Base-by-base conservation (phyloP, 139 green algal species). In the Chlamydomonas applanata region DNA sequence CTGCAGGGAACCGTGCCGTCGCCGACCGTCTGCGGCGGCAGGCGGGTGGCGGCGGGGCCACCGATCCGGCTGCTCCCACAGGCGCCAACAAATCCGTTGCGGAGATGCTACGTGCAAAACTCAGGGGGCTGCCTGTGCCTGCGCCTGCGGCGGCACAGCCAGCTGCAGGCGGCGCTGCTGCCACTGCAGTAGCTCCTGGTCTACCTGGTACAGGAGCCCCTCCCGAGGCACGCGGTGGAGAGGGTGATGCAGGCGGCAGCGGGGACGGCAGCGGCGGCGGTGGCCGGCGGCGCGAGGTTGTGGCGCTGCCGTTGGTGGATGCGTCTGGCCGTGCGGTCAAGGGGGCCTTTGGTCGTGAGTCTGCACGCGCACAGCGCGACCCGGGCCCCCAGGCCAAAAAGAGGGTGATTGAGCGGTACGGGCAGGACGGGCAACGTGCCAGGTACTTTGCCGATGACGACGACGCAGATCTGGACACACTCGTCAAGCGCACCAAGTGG, bases 361-460 rank as follows among this genome's bases (percentile, higher is more conserved):
- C 72, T 22, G 90, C 87, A 2, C 80, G 71, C 3, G 64, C 49
- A 40, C n/a, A 40, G 30, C 59, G n/a, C 7, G 40, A 49, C n/a
- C 59, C 59, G 25, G 59, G 59, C 24, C 25, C 29, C 2, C 59
- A 25, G 59, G n/a, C 24, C 3, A 30, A 25, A 25, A 70, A 52
- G 63, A 30, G 63, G 32, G 34, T 44, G 30, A n/a, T n/a, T n/a
- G 29, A 53, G 32, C 63, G 22, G 63, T 81, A 75, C 36, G 67
- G 67, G 20, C 56, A 65, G 13, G 68, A 53, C 4, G 75, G 75
- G 1, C 25, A 75, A 60, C 75, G 75, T 36, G 45, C 67, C 3
- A 67, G 76, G 20, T 97, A 97, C 75, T 98, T 93, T 80, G 84
- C 79, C 27, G 91, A 98, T 60, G 95, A 98, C 72, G 94, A 98